Base-by-base conservation (phyloP, 2,329 filamentous ascomycete genomes). In the Magnaporthiopsis poae region DNA sequence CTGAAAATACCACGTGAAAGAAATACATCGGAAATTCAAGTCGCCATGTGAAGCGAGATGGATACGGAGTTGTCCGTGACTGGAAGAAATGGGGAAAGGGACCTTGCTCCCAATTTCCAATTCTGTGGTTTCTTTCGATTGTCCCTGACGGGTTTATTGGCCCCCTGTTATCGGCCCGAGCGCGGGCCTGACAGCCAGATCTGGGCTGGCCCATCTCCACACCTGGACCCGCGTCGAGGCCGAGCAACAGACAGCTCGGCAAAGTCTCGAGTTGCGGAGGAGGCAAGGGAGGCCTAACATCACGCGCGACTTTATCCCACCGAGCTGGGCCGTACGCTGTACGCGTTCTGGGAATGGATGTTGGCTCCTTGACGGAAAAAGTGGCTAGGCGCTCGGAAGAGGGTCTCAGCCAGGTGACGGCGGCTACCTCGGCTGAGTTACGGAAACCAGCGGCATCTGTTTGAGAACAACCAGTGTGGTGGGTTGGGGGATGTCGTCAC, bases 1-100 rank as follows among this genome's bases (percentile, higher is more conserved):
- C 39, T 56, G 46, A 7, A 7, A 52, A 82, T 79, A 1, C 76
- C 86, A 66, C 85, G 0, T 74, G 75, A 0, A 75, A 35, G 46
- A 18, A n/a, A 82, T 79, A 1, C 76, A 86, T 66, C 85, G 0
- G 74, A 75, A 0, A 75, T 80, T 11, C 84, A 90, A 72, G 84
- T 89, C 31, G 77, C 83, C 5, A 83, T 86, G 71, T 73, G 86
- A 61, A 87, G 84, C 25, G 77, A 83, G 7, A 88, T 86, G 0
- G 88, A 87, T 0, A 86, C 84, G 71, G 87, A 87, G 69, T n/a
- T 11, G 46, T 25, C 46, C 46, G 21, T 56, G n/a, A 25, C 18
- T 56, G 46, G 46, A 56, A 56, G 18, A 25, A 56, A 56, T 56
- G 46, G 46, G 46, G 46, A 11, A 2, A 11, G 21, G 21, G 46